Evolutionary conservation across 2,329 filamentous ascomycete genomes (phyloP).

Genomic region (Herpomyces periplanetae): DNA sequence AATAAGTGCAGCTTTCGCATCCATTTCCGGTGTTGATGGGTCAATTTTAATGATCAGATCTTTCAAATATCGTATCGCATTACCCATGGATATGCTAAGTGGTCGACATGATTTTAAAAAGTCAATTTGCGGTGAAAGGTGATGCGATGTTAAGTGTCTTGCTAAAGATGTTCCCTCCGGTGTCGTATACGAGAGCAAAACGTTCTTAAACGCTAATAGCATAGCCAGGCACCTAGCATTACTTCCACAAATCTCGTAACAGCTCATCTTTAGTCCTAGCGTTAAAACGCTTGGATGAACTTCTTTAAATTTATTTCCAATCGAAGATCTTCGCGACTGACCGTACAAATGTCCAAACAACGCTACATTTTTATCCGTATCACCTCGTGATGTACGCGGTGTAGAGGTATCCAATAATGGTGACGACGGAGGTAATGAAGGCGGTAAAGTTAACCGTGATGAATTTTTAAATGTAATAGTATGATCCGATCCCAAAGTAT

Average conservation of each 20-base stretch:
- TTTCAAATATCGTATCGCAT: constrained; percentile 78
- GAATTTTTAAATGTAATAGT: too few species aligned
- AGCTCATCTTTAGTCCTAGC: constrained; percentile 57
- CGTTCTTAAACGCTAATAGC: constrained; percentile 53
- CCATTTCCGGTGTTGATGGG: constrained; percentile 37
- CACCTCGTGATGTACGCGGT: too few species aligned
- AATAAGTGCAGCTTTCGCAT: constrained; percentile 39
- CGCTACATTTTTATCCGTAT: constrained; percentile 23
- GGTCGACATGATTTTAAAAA: constrained; percentile 78
- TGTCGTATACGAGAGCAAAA: constrained; percentile 70
- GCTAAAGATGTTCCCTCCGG: constrained; percentile 48
- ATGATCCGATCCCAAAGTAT: too few species aligned
- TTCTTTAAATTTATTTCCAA: constrained; percentile 20
- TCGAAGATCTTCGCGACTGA: constrained; percentile 23
- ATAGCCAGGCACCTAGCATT: constrained; percentile 59
- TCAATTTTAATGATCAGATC: constrained; percentile 65
- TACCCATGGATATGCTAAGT: constrained; percentile 84
- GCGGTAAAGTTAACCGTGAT: too few species aligned
- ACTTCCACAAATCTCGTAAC: constrained; percentile 57
- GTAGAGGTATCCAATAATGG: too few species aligned
- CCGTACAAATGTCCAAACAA: constrained; percentile 52
- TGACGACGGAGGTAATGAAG: too few species aligned
- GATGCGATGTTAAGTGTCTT: constrained; percentile 60
- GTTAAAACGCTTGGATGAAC: constrained; percentile 57
- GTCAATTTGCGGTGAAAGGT: constrained; percentile 73